These are phyloP conservation scores for Bullera alba DNA, from an alignment of 768 basidiomycete species.

Conservation along the genomic window DNA sequence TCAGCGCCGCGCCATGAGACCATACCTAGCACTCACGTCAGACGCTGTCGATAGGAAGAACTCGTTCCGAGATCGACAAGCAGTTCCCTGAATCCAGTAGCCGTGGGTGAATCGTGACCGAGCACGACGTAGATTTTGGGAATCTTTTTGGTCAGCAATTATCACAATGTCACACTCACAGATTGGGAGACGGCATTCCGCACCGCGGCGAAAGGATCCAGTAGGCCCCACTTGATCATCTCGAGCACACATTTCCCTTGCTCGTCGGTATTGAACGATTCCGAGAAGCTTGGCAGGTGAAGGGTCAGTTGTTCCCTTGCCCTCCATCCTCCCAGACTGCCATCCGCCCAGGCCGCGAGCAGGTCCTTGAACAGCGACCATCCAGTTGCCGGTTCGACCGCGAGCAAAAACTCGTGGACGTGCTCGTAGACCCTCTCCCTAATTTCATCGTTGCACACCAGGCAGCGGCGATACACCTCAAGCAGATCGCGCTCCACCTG, in stretches of 20 bases:
- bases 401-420: slow-evolving; percentile 54
- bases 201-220: slow-evolving; percentile 76
- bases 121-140: slow-evolving; percentile 33
- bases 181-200: slow-evolving; percentile 63
- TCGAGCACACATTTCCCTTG: slow-evolving; percentile 52
- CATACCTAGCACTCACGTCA: slow-evolving; percentile 59
- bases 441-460: slow-evolving; percentile 59
- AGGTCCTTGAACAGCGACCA: slow-evolving; percentile 50
- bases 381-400: slow-evolving; percentile 52
- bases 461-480: slow-evolving; percentile 58
- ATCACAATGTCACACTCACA: slow-evolving; percentile 50
- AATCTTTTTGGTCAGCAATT: slow-evolving; percentile 14
- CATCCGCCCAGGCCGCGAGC: slow-evolving; percentile 55
- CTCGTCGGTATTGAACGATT: slow-evolving; percentile 48
- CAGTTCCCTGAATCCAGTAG: slow-evolving; percentile 25
- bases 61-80: slow-evolving; percentile 51
- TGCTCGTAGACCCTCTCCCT: slow-evolving; percentile 65
- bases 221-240: slow-evolving; percentile 59
- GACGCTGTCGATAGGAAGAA: slow-evolving; percentile 53
- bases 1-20: slow-evolving; percentile 14
- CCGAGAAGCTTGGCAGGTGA: slow-evolving; percentile 53
- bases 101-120: slow-evolving; percentile 17
- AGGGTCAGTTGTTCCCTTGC: slow-evolving; percentile 66
- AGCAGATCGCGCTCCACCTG: slow-evolving; percentile 64
- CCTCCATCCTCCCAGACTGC: slow-evolving; percentile 64